phyloP scores from a whole-genome alignment of 345 rosid genomes.

The Citrus mangshanensis region DNA sequence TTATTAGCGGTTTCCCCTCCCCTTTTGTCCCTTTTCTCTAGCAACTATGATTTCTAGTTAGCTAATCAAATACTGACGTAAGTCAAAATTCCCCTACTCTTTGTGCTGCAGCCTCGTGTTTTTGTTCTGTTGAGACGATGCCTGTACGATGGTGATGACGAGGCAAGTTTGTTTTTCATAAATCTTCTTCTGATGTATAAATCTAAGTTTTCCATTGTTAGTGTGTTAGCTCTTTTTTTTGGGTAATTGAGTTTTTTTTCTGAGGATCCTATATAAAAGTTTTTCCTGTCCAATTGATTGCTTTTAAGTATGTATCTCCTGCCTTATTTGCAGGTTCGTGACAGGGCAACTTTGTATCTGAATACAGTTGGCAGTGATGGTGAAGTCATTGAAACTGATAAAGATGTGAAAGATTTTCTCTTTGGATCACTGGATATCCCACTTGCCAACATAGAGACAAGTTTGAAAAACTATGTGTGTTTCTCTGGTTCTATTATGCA shows the following conservation, averaged over 20 bases:
- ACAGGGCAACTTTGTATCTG: constrained; percentile 91
- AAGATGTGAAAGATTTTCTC: constrained; percentile 64
- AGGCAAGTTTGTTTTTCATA: constrained; percentile 49
- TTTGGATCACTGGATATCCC: constrained; percentile 87
- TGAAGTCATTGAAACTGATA: constrained; percentile 54
- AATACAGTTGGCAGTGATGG: constrained; percentile 75
- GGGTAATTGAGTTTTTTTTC: neutral
- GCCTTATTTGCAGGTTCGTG: constrained; percentile 69
- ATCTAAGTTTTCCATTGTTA: neutral
- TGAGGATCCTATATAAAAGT: neutral
- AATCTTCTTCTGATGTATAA: neutral
- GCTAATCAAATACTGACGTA: neutral
- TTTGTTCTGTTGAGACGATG: constrained; percentile 88
- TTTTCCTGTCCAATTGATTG: neutral
- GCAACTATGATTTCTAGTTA: neutral
- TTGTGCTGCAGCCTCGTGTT: constrained; percentile 67
- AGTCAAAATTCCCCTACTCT: constrained; percentile 5
- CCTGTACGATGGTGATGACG: constrained; percentile 93
- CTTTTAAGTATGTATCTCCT: neutral
- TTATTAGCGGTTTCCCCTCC: neutral
- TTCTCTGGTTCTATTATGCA: neutral
- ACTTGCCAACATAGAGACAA: constrained; percentile 78
- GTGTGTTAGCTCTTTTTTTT: neutral
- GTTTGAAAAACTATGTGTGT: constrained; percentile 89
- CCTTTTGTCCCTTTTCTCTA: neutral